phyloP scores from a whole-genome alignment of 2,329 filamentous ascomycete species.

The Colletotrichum sp. region DNA sequence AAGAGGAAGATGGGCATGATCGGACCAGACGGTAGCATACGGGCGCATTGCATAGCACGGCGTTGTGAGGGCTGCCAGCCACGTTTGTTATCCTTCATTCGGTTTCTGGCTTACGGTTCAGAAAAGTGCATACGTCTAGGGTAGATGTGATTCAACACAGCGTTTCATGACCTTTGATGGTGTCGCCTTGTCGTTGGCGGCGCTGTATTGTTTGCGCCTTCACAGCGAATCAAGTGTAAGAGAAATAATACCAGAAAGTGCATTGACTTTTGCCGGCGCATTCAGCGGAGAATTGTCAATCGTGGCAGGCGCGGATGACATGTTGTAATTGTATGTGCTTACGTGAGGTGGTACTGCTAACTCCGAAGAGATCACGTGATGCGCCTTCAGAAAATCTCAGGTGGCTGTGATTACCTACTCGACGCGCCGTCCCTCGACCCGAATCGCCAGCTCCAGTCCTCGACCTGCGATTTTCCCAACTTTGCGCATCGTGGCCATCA shows the following conservation, averaged over 20 bases:
- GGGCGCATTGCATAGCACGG: conserved; percentile 27
- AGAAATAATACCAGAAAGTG: neutral
- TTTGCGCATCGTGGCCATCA: conserved; percentile 22
- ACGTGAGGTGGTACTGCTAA: neutral
- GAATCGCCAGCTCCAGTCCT: neutral
- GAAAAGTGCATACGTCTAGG: neutral
- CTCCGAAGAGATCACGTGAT: neutral
- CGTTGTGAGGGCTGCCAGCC: conserved; percentile 22
- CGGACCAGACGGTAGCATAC: neutral
- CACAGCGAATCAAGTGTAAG: neutral
- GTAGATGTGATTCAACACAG: neutral
- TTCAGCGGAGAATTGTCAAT: neutral
- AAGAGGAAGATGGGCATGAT: conserved; percentile 27
- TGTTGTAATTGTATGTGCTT: neutral
- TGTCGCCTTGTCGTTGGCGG: neutral
- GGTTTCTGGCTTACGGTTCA: neutral
- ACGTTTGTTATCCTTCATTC: neutral
- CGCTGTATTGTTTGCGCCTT: neutral
- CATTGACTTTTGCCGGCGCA: neutral
- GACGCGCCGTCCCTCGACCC: conserved; percentile 15
- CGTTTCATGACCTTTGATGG: neutral
- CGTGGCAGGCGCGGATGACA: neutral
- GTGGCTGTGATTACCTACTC: neutral
- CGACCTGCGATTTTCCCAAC: conserved; percentile 13
- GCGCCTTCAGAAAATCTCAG: neutral